Percentiles rank a stretch among this genome's conserved stretches.
phyloP scores from a whole-genome alignment of 2,329 filamentous ascomycete species.

The Botryotinia convoluta region DNA sequence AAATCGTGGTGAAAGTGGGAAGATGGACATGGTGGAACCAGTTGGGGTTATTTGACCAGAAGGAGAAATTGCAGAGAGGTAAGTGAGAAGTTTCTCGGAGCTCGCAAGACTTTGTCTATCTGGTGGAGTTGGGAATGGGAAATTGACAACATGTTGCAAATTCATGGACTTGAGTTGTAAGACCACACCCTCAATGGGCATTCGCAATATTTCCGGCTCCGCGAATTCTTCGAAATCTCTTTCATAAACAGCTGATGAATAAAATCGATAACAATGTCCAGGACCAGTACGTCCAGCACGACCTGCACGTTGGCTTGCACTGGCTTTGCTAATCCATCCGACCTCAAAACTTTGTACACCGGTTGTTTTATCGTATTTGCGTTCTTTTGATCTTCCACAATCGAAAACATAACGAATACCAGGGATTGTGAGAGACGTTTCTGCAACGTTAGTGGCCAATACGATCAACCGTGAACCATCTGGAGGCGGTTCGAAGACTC shows the following conservation, averaged over 20 bases:
- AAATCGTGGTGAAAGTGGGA: constrained; percentile 87
- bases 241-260: constrained; percentile 92
- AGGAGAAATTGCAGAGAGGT: constrained; percentile 74
- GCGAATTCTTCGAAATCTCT: constrained; percentile 83
- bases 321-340: constrained; percentile 96
- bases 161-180: constrained; percentile 95
- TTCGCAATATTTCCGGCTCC: constrained; percentile 83
- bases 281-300: constrained; percentile 94
- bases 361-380: constrained; percentile 80
- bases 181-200: constrained; percentile 89
- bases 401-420: constrained; percentile 96
- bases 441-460: constrained; percentile 92
- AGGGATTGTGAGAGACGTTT: constrained; percentile 95
- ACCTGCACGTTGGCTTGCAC: constrained; percentile 85
- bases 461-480: constrained; percentile 83
- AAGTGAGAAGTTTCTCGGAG: constrained; percentile 82
- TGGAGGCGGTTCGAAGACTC: constrained; percentile 82
- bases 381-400: constrained; percentile 87
- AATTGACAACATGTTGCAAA: constrained; percentile 84
- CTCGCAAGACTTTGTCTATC: constrained; percentile 71
- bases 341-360: constrained; percentile 96
- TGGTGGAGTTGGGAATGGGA: constrained; percentile 92
- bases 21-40: constrained; percentile 79
- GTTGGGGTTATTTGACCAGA: constrained; percentile 76
- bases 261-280: constrained; percentile 92